Base-by-base conservation (phyloP, 768 basidiomycete species). In the Xerocomellus dryophilus region DNA sequence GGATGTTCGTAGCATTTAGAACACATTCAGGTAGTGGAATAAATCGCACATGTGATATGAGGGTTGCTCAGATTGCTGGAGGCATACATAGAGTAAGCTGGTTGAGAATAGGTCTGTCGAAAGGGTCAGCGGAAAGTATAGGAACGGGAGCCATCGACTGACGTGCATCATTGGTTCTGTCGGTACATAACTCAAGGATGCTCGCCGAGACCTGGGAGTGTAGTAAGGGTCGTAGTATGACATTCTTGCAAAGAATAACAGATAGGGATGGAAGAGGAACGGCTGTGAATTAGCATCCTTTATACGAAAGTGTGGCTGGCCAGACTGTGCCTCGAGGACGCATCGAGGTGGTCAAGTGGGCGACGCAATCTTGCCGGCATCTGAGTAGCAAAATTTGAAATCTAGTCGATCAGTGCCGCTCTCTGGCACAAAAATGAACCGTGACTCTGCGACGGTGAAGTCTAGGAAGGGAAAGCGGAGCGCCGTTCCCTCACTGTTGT, bases 1-100 rank as follows among this genome's bases (percentile, higher is more conserved):
- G 50, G 34, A 54, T 43, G 23, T 48, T 32, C 2, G 47, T 21
- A 40, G 21, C 29, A 20, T 57, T 39, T 46, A 52, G 51, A 47
- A 48, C 23, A 43, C 17, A 27, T 40, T 42, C 35, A 50, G 47
- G 43, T 1, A 42, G 32, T 8, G 20, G 4, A 15, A 43, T 47
- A 60, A 34, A 20, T 53, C 73, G 59, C 58, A 81, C 81, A 72
- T 64, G 74, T 67, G 74, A 79, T 58, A 31, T 73, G 74, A 58
- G 73, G 75, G 42, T 65, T 75, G 76, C 53, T 78, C 66, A 43
- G 53, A 59, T 56, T 61, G 35, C 68, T 74, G 29, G 72, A 64
- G 6, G 71, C 74, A 65, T 83, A 83, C 51, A 75, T 70, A 8
- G 76, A 74, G 63, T 82, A 83, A 7, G 71, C 64, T 34, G 73